Evolutionary conservation across 129 eudicot species (phyloP).

Genomic region (Flaveria linearis): DNA sequence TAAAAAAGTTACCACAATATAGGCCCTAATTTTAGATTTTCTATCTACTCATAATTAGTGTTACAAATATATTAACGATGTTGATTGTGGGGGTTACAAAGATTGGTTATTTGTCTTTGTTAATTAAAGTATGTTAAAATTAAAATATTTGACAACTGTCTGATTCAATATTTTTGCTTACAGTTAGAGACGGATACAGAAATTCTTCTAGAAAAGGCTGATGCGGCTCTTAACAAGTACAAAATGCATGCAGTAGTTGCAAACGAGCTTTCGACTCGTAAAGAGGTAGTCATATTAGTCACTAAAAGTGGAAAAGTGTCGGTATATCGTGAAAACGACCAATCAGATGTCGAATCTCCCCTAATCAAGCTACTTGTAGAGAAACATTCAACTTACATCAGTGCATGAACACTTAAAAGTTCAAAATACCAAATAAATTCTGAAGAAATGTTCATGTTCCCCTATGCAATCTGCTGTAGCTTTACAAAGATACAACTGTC

Average conservation of each 20-base stretch:
- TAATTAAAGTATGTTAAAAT: too few relatives aligned
- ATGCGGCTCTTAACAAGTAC: conserved; percentile 69
- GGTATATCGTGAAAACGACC: conserved; percentile 59
- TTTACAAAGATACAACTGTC: conserved; percentile 19
- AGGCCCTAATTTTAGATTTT: not conserved
- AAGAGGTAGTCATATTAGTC: conserved; percentile 82
- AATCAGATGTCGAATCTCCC: conserved; percentile 65
- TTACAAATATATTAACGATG: not conserved
- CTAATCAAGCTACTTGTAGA: conserved; percentile 63
- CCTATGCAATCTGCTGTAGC: conserved; percentile 13
- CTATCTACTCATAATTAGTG: not conserved
- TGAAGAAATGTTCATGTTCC: conserved; percentile 18
- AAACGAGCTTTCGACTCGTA: conserved; percentile 82
- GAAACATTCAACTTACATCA: conserved; percentile 56
- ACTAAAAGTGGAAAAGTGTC: conserved; percentile 43
- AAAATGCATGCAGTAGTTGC: conserved; percentile 92
- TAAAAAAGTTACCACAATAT: not conserved
- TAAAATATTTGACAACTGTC: not conserved
- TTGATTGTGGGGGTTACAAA: not conserved
- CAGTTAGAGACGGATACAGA: conserved; percentile 83
- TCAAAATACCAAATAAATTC: not conserved
- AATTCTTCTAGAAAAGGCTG: conserved; percentile 85
- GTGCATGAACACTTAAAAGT: conserved; percentile 20
- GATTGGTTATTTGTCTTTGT: too few relatives aligned
- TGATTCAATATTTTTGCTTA: conserved; percentile 11